Conservation (phyloP, 345 rosid genomes). For the Ceriops decandra region DNA sequence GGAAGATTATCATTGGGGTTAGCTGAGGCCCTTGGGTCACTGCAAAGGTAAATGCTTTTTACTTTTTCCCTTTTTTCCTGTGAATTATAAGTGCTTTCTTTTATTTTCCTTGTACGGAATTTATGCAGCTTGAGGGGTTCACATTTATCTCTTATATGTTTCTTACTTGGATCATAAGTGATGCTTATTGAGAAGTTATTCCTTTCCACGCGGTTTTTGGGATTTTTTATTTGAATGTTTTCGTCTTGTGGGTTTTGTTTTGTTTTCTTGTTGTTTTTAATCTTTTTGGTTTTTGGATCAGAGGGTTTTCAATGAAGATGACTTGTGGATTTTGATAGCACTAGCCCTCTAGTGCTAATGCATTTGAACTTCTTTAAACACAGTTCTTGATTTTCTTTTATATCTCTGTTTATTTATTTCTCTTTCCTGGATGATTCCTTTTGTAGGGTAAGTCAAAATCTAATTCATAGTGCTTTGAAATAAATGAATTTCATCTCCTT, state of each 20-base stretch:
- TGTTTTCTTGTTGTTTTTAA: constrained; percentile 6
- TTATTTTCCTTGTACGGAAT: neutral
- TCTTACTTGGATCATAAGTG: constrained; percentile 73
- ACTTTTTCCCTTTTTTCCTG: constrained; percentile 6
- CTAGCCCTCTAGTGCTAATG: constrained; percentile 5
- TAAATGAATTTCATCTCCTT: constrained; percentile 15
- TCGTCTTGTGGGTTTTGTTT: neutral
- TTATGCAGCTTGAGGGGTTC: constrained; percentile 2
- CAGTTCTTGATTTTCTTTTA: constrained; percentile 19
- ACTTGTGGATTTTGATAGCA: neutral
- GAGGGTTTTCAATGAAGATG: neutral
- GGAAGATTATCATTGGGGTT: constrained; percentile 44
- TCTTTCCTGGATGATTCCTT: constrained; percentile 7
- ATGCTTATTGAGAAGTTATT: constrained; percentile 43
- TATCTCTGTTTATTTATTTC: neutral
- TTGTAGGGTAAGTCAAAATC: constrained; percentile 23
- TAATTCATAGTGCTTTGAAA: constrained; percentile 5
- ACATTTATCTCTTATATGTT: constrained; percentile 36
- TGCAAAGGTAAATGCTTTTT: constrained; percentile 31
- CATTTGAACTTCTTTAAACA: constrained; percentile 1
- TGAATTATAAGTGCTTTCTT: constrained; percentile 2
- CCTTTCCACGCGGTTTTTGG: constrained; percentile 15
- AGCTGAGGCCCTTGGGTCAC: constrained; percentile 13
- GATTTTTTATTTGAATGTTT: constrained; percentile 9
- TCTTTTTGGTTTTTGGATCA: neutral